phyloP scores from a whole-genome alignment of 176 grass and related monocot genomes.

The Olyra latifolia region DNA sequence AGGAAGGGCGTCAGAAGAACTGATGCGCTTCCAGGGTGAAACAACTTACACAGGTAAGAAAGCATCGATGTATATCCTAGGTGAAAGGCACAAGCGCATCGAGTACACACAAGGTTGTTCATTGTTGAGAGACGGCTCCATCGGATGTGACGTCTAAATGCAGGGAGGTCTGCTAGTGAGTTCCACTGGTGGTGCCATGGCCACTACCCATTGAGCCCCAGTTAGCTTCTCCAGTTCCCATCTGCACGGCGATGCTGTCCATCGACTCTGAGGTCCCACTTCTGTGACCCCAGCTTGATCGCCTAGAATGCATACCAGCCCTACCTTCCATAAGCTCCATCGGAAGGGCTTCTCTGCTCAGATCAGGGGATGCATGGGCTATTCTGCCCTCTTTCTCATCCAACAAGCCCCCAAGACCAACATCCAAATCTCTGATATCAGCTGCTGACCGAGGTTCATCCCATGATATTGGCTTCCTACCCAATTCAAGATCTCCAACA shows the following conservation, averaged over 20 bases:
- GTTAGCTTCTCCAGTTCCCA: slow-evolving; percentile 46
- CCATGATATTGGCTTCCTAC: slow-evolving; percentile 84
- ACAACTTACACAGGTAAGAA: slow-evolving; percentile 18
- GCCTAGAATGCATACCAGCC: slow-evolving; percentile 53
- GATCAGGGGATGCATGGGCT: slow-evolving; percentile 57
- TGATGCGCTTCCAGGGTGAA: slow-evolving; percentile 4
- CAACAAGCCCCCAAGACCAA: slow-evolving; percentile 52
- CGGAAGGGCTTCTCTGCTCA: slow-evolving; percentile 55
- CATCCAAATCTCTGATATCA: slow-evolving; percentile 76
- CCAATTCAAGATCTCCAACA: slow-evolving; percentile 74
- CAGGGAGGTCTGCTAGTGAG: slow-evolving; percentile 17
- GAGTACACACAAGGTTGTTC: slow-evolving; percentile 14
- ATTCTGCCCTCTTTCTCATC: slow-evolving; percentile 76
- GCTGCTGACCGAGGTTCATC: slow-evolving; percentile 73
- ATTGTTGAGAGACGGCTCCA: not conserved
- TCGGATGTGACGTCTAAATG: not conserved
- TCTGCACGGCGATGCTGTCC: slow-evolving; percentile 44
- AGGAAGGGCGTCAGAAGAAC: slow-evolving; percentile 22
- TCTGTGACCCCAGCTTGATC: slow-evolving; percentile 70
- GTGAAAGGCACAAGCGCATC: not conserved
- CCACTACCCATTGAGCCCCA: slow-evolving; percentile 46
- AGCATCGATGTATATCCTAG: slow-evolving; percentile 14
- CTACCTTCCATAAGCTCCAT: slow-evolving; percentile 49
- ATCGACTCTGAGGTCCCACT: slow-evolving; percentile 56
- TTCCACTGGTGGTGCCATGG: slow-evolving; percentile 45